A percentile compares a stretch with the other conserved stretches of the same genome.
Evolutionary conservation across 2,329 filamentous ascomycete genomes (phyloP).

Genomic region (Talaromyces sp.): DNA sequence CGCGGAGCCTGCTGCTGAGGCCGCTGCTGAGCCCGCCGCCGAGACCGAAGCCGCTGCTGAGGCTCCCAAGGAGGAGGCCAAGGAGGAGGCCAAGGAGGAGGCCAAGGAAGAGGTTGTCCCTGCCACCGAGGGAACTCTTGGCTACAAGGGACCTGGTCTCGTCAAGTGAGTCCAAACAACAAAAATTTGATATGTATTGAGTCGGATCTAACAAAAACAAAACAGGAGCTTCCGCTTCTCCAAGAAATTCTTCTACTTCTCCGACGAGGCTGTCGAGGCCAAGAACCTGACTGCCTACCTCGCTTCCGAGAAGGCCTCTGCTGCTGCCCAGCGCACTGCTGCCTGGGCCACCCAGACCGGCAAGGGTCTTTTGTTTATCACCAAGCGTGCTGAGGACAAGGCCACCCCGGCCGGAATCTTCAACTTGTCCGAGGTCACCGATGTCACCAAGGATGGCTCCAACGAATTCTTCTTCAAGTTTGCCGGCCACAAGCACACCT

Average conservation of each 20-base stretch:
- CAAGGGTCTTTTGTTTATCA: conserved; percentile 89
- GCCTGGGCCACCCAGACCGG: conserved; percentile 92
- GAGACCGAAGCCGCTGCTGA: conserved; percentile 28
- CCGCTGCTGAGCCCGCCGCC: conserved; percentile 22
- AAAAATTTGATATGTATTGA: too few relatives aligned
- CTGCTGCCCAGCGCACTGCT: conserved; percentile 68
- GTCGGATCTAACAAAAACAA: conserved; percentile 3
- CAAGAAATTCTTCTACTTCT: conserved; percentile 92
- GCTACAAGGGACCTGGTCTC: conserved; percentile 83
- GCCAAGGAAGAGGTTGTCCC: conserved; percentile 53
- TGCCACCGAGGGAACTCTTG: conserved; percentile 75
- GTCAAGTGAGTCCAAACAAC: conserved; percentile 67
- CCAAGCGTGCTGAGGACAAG: conserved; percentile 80
- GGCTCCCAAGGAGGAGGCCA: conserved; percentile 26
- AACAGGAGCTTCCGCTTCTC: conserved; percentile 77
- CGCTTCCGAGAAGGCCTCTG: conserved; percentile 78
- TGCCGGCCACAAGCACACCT: conserved; percentile 85
- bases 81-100: conserved; percentile 29
- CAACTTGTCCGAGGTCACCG: conserved; percentile 66
- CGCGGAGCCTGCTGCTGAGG: conserved; percentile 10
- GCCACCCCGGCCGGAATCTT: conserved; percentile 73
- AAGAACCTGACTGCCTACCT: conserved; percentile 73
- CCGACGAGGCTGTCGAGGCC: conserved; percentile 64
- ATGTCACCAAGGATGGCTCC: conserved; percentile 69
- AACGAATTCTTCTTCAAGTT: conserved; percentile 82